Percentiles rank a stretch among this genome's conserved stretches.
Evolutionary conservation across 177 flowering plant genomes (phyloP).

Genomic region (Vitis hybrid): DNA sequence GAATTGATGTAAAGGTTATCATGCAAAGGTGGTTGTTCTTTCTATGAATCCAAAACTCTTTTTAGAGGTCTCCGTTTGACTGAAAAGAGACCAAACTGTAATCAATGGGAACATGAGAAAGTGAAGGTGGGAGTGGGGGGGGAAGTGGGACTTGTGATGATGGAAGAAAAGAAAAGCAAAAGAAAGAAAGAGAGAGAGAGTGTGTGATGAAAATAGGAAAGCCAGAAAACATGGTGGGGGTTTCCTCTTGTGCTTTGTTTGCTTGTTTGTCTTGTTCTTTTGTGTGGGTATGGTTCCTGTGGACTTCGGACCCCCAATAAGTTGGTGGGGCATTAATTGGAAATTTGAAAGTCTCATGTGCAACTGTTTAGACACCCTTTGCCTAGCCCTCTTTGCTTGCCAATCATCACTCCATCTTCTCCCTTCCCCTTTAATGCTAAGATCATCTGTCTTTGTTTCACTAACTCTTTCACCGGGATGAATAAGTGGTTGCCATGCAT

Average conservation of each 20-base stretch:
- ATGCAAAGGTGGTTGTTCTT: slow-evolving; percentile 13
- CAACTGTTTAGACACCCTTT: slow-evolving; percentile 3
- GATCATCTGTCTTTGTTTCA: not conserved
- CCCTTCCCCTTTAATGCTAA: not conserved
- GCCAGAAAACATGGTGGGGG: slow-evolving; percentile 24
- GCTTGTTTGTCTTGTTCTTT: slow-evolving; percentile 6
- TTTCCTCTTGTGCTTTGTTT: slow-evolving; percentile 15
- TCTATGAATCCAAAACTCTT: not conserved
- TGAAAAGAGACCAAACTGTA: slow-evolving; percentile 10
- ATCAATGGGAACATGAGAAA: slow-evolving; percentile 33
- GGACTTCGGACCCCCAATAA: not conserved
- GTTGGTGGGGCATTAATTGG: slow-evolving; percentile 17
- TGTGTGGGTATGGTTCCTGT: slow-evolving; percentile 3
- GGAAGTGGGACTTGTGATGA: slow-evolving; percentile 29
- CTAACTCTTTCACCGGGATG: too few relatives aligned
- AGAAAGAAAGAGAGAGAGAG: not conserved
- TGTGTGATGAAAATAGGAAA: slow-evolving; percentile 7
- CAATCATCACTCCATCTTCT: not conserved
- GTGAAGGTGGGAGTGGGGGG: slow-evolving; percentile 21
- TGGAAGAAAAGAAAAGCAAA: slow-evolving; percentile 18
- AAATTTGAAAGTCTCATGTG: slow-evolving; percentile 15
- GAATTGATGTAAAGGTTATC: slow-evolving; percentile 28
- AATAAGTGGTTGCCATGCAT: too few relatives aligned
- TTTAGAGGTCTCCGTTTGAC: slow-evolving; percentile 24
- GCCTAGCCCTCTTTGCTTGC: not conserved